phyloP scores from a whole-genome alignment of 306 rosid genomes.

The Adenanthera pavonina region DNA sequence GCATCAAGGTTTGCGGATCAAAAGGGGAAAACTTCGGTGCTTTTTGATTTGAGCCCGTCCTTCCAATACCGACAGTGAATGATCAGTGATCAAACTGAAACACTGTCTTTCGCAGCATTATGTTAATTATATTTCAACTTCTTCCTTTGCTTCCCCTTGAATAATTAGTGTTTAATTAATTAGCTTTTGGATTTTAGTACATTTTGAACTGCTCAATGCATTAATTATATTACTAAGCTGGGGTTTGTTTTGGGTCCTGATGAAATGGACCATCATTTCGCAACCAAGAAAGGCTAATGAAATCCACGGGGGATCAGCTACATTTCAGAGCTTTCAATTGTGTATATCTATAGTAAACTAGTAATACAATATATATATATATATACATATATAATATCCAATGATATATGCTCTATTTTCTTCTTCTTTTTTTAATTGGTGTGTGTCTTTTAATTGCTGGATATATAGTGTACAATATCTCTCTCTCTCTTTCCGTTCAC shows the following conservation, averaged over 20 bases:
- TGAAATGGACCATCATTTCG: conserved; percentile 27
- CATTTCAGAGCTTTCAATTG: conserved; percentile 46
- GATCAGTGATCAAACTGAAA: not conserved
- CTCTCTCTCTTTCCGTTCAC: conserved; percentile 39
- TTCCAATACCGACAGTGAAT: conserved; percentile 36
- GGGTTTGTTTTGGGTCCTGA: conserved; percentile 41
- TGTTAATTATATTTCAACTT: not conserved
- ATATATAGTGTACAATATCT: not conserved
- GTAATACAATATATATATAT: conserved; percentile 7
- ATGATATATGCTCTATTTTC: not conserved
- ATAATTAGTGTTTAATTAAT: conserved; percentile 30
- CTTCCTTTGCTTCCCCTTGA: not conserved
- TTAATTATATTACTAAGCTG: conserved; percentile 28
- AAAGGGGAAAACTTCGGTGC: conserved; percentile 53
- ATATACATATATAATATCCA: not conserved
- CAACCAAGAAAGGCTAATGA: conserved; percentile 20
- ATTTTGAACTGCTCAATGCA: conserved; percentile 35
- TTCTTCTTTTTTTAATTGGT: not conserved
- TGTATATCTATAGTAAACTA: conserved; percentile 37
- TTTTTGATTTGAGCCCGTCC: conserved; percentile 64
- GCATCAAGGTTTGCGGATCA: conserved; percentile 48
- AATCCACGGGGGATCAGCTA: conserved; percentile 4
- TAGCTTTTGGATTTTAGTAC: conserved; percentile 32
- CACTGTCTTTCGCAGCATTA: conserved; percentile 40
- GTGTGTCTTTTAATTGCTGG: conserved; percentile 18